These are phyloP conservation scores for Populus hybrid DNA, from an alignment of 441 rosid species.

Conservation along the genomic window DNA sequence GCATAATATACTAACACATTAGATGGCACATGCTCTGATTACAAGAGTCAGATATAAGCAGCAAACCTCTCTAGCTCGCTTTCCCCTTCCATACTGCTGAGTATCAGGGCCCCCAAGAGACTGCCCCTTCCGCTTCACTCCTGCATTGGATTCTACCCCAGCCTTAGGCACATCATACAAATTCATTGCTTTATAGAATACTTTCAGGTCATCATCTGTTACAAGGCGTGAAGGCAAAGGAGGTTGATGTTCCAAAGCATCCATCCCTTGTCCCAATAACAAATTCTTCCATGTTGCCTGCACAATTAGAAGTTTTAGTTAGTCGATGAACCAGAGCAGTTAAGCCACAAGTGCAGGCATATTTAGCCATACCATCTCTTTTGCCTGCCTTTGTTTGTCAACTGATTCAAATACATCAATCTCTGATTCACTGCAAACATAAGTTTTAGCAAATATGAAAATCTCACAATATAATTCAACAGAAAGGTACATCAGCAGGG, in stretches of 20 bases:
- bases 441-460: slow-evolving; percentile 10
- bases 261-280: slow-evolving; percentile 44
- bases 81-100: slow-evolving; percentile 86
- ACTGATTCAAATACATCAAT: slow-evolving; percentile 85
- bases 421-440: too few species aligned
- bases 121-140: slow-evolving; percentile 63
- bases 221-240: slow-evolving; percentile 83
- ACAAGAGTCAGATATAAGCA: slow-evolving; percentile 26
- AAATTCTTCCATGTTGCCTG: slow-evolving; percentile 78
- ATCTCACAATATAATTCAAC: background rate
- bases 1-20: background rate
- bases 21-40: background rate
- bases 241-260: slow-evolving; percentile 43
- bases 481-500: background rate
- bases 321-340: slow-evolving; percentile 6
- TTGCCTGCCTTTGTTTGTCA: slow-evolving; percentile 70
- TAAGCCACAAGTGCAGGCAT: slow-evolving; percentile 12
- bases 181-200: slow-evolving; percentile 68
- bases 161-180: slow-evolving; percentile 56
- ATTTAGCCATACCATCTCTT: slow-evolving; percentile 56
- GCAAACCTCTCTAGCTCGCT: slow-evolving; percentile 91
- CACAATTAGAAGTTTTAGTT: slow-evolving; percentile 20
- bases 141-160: slow-evolving; percentile 41
- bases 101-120: slow-evolving; percentile 62
- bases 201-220: slow-evolving; percentile 72